Evolutionary conservation across 441 rosid species (phyloP).

Genomic region (Erodium texanum): DNA sequence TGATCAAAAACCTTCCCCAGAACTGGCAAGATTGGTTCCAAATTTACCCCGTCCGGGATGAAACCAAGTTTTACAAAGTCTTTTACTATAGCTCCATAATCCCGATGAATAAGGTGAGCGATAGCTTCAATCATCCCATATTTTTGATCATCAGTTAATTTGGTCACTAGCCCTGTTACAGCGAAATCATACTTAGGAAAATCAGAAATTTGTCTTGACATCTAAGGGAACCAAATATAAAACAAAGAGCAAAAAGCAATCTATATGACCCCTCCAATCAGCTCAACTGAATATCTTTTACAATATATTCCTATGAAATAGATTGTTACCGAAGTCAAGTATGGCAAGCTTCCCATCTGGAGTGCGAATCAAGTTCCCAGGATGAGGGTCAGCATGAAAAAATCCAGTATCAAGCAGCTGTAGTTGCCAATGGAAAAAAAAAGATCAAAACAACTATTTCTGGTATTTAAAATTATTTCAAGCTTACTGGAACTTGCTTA

Average conservation of each 20-base stretch:
- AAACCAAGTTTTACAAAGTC: slow-evolving; percentile 95
- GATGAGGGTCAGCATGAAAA: slow-evolving; percentile 99
- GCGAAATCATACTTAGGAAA: slow-evolving; percentile 17
- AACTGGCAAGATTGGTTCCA: slow-evolving; percentile 93
- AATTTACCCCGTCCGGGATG: slow-evolving; percentile 90
- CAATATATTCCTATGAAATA: slow-evolving; percentile 13
- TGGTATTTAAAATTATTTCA: background rate
- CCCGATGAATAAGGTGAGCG: slow-evolving; percentile 92
- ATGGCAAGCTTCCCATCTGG: slow-evolving; percentile 95
- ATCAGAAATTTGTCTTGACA: slow-evolving; percentile 12
- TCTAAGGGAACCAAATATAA: background rate
- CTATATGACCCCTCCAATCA: slow-evolving; percentile 11
- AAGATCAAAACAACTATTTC: slow-evolving; percentile 6
- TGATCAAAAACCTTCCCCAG: slow-evolving; percentile 96
- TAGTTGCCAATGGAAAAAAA: slow-evolving; percentile 16
- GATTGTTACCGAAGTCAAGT: slow-evolving; percentile 81
- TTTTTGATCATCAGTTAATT: slow-evolving; percentile 86
- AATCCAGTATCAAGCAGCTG: slow-evolving; percentile 96
- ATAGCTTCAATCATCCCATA: slow-evolving; percentile 99
- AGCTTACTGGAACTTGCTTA: background rate
- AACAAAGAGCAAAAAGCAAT: slow-evolving; percentile 1
- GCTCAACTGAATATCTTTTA: slow-evolving; percentile 14
- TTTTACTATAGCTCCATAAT: slow-evolving; percentile 78
- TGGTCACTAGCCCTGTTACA: slow-evolving; percentile 77
- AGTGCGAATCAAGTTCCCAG: slow-evolving; percentile 95